Conservation (phyloP, 768 basidiomycete genomes). For the Termitomyces sp. region DNA sequence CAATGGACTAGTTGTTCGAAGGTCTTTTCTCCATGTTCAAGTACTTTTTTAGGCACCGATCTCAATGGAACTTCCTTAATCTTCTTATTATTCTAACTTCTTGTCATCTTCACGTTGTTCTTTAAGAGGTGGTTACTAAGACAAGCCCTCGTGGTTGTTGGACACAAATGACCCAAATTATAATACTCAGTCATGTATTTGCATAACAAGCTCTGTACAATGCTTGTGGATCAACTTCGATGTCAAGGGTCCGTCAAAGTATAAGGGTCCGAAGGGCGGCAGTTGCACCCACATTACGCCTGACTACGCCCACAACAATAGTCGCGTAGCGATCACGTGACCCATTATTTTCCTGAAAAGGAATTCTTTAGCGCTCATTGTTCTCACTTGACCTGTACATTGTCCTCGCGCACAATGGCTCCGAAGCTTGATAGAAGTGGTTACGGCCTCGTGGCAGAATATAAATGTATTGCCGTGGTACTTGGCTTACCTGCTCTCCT, state of each 20-base stretch:
- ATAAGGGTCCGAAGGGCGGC: constrained; percentile 1
- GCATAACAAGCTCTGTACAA: background rate
- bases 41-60: background rate
- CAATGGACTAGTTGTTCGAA: background rate
- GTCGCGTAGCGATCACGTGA: constrained; percentile 11
- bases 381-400: constrained; percentile 13
- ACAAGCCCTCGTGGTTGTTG: background rate
- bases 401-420: constrained; percentile 13
- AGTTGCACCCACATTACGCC: background rate
- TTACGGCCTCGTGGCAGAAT: constrained; percentile 3
- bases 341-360: background rate
- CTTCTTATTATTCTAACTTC: background rate
- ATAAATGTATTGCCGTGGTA: constrained; percentile 10
- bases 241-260: background rate
- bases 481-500: background rate
- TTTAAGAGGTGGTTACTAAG: background rate
- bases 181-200: constrained; percentile 1
- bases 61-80: background rate
- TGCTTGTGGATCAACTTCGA: background rate
- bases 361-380: constrained; percentile 13
- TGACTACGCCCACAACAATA: constrained; percentile 9
- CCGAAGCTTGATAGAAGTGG: background rate
- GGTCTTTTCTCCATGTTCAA: constrained; percentile 1
- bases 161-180: background rate
- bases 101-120: background rate